phyloP scores from a whole-genome alignment of 2,329 filamentous ascomycete genomes.

The Calonectria fujianensis region DNA sequence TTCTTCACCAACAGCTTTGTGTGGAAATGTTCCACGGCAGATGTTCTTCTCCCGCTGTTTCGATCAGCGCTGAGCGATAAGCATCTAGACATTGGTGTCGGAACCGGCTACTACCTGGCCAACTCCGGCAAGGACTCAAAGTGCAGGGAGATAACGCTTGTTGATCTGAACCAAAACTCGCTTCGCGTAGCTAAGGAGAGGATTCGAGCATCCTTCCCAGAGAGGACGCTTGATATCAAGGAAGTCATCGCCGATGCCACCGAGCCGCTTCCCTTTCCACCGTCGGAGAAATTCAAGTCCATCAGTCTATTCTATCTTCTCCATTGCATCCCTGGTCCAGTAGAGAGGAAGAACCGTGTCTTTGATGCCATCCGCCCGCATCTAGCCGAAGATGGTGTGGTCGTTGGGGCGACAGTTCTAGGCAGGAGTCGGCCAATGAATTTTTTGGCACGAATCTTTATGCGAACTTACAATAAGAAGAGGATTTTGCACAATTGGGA shows the following conservation, averaged over 20 bases:
- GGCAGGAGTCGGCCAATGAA: conserved; percentile 41
- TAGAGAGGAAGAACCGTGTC: conserved; percentile 45
- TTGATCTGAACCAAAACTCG: conserved; percentile 60
- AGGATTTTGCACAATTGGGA: conserved; percentile 63
- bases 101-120: conserved; percentile 62
- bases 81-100: conserved; percentile 65
- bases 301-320: conserved; percentile 57
- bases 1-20: conserved; percentile 60
- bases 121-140: conserved; percentile 46
- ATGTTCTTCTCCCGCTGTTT: conserved; percentile 60
- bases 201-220: conserved; percentile 44
- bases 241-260: conserved; percentile 61
- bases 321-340: conserved; percentile 53
- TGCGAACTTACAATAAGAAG: conserved; percentile 60
- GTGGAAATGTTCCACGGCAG: conserved; percentile 59
- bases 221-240: conserved; percentile 49
- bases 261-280: conserved; percentile 55
- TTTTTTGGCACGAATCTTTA: conserved; percentile 42
- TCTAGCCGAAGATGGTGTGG: conserved; percentile 45
- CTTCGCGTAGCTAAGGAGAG: conserved; percentile 56
- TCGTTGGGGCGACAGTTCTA: conserved; percentile 55
- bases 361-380: conserved; percentile 43
- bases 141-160: conserved; percentile 58
- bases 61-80: conserved; percentile 57
- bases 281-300: conserved; percentile 59